Conservation (phyloP, 2,329 filamentous ascomycete genomes). For the Colletotrichum lindemuthianum region DNA sequence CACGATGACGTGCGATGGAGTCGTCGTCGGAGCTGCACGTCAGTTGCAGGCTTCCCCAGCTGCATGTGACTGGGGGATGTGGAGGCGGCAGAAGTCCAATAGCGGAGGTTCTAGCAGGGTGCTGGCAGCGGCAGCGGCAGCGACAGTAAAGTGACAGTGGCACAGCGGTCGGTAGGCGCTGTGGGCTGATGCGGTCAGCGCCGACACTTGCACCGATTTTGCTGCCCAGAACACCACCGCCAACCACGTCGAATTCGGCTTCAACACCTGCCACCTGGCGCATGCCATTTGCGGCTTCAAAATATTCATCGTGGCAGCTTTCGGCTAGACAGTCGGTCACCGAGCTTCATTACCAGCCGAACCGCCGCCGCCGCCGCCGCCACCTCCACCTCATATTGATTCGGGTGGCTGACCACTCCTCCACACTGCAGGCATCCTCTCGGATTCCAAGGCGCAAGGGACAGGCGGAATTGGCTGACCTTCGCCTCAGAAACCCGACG, state of each 20-base stretch:
- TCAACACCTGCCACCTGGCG: not conserved
- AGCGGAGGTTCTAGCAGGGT: not conserved
- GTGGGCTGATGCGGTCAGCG: not conserved
- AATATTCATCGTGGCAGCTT: too few species aligned
- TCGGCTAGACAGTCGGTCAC: too few species aligned
- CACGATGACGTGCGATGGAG: too few species aligned
- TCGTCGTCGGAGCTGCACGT: not conserved
- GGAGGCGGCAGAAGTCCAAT: not conserved
- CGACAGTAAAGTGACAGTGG: not conserved
- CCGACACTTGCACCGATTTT: too few species aligned
- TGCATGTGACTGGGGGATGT: conserved; percentile 32
- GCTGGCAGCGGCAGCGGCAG: conserved; percentile 7
- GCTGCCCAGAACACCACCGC: not conserved
- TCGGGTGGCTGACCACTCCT: not conserved
- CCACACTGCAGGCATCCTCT: not conserved
- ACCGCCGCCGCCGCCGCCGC: too few species aligned
- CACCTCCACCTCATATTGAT: too few species aligned
- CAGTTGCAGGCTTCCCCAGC: conserved; percentile 19
- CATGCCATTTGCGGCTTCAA: not conserved
- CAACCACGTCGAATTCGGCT: not conserved
- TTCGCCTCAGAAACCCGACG: not conserved
- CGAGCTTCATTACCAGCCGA: too few species aligned
- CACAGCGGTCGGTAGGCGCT: too few species aligned
- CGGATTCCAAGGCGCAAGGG: not conserved
- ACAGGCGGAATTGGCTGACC: not conserved